phyloP scores from a whole-genome alignment of 1,284 basidiomycete genomes.

The Grifola frondosa region DNA sequence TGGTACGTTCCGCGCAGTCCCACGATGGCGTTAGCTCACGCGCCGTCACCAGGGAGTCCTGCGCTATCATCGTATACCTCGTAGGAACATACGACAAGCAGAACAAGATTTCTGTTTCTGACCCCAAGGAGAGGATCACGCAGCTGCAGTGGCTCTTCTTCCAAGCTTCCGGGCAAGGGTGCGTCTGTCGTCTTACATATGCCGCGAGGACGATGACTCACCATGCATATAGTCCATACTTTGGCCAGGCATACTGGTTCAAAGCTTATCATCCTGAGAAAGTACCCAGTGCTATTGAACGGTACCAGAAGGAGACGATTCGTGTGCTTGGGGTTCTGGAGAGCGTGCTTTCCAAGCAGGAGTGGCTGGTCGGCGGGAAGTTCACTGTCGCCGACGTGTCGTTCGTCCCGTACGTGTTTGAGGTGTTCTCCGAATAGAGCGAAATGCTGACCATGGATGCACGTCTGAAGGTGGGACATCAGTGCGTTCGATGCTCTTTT shows the following conservation, averaged over 20 bases:
- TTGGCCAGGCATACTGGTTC: constrained; percentile 32
- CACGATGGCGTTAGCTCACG: background rate
- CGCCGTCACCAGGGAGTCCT: constrained; percentile 30
- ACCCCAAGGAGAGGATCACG: constrained; percentile 21
- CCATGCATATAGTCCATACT: constrained; percentile 22
- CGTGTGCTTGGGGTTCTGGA: constrained; percentile 36
- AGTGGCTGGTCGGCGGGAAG: constrained; percentile 23
- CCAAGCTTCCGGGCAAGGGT: constrained; percentile 33
- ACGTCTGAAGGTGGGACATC: constrained; percentile 21
- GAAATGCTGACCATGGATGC: too few relatives aligned
- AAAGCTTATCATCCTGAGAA: constrained; percentile 23
- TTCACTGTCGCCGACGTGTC: constrained; percentile 25
- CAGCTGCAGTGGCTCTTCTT: constrained; percentile 34
- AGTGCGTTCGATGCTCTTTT: constrained; percentile 8
- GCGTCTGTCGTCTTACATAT: constrained; percentile 29
- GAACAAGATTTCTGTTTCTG: constrained; percentile 27
- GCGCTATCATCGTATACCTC: constrained; percentile 36
- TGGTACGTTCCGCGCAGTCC: constrained; percentile 6
- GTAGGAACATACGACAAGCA: constrained; percentile 35
- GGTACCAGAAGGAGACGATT: constrained; percentile 33
- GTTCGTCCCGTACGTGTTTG: constrained; percentile 13
- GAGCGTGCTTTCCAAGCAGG: constrained; percentile 24
- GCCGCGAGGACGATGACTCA: constrained; percentile 21
- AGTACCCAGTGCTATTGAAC: constrained; percentile 28
- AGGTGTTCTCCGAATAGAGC: background rate